Percentiles rank a stretch among this genome's conserved stretches.
phyloP scores from a whole-genome alignment of 148 eudicot genomes.

The Rhododendron simsii region DNA sequence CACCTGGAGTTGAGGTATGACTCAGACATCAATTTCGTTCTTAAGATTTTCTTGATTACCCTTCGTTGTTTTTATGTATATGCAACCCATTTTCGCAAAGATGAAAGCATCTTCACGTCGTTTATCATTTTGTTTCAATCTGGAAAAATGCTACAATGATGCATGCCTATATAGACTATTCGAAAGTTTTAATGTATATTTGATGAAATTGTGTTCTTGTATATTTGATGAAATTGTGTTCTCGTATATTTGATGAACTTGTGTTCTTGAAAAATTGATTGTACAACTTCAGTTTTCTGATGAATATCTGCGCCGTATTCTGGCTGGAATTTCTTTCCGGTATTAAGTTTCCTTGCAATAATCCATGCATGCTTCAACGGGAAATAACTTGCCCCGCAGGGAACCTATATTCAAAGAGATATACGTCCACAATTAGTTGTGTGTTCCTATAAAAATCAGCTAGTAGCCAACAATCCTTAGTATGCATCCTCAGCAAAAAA shows the following conservation, averaged over 20 bases:
- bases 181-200: not conserved
- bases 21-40: not conserved
- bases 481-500: not conserved
- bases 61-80: not conserved
- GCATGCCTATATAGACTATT: not conserved
- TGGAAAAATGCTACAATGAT: not conserved
- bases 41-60: too few species aligned
- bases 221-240: not conserved
- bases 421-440: not conserved
- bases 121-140: not conserved
- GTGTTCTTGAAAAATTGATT: not conserved
- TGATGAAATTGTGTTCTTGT: not conserved
- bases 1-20: slow-evolving; percentile 43
- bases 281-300: not conserved
- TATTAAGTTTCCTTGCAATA: not conserved
- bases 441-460: not conserved
- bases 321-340: slow-evolving; percentile 1
- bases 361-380: not conserved
- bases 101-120: not conserved
- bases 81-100: not conserved
- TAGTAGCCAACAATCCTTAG: not conserved
- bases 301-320: not conserved
- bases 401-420: not conserved
- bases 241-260: not conserved
- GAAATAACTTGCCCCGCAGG: too few species aligned